phyloP scores from a whole-genome alignment of 116 monocot genomes.

The Cymodocea nodosa region DNA sequence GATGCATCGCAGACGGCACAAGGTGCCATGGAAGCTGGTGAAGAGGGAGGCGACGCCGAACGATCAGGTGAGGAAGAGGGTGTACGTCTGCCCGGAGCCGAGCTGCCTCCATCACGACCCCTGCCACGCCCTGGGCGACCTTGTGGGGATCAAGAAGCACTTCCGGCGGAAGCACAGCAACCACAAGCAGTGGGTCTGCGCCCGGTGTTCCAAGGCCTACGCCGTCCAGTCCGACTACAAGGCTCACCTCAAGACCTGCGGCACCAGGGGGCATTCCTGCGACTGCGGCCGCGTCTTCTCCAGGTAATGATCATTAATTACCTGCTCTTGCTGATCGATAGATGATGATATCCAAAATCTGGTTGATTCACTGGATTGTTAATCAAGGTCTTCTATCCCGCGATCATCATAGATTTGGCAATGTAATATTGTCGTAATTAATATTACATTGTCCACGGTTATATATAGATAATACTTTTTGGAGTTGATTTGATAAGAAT shows the following conservation, averaged over 20 bases:
- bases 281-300: constrained; percentile 89
- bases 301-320: constrained; percentile 22
- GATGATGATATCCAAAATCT: background rate
- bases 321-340: background rate
- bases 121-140: constrained; percentile 82
- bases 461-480: too few species aligned
- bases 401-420: too few species aligned
- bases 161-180: constrained; percentile 69
- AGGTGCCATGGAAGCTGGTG: constrained; percentile 81
- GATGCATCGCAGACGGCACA: constrained; percentile 89
- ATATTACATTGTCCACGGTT: too few species aligned
- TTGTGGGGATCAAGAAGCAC: constrained; percentile 98
- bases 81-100: constrained; percentile 90
- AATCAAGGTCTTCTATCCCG: too few species aligned
- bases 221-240: constrained; percentile 87
- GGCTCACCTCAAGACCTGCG: constrained; percentile 87
- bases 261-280: constrained; percentile 79
- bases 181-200: constrained; percentile 64
- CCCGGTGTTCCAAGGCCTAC: constrained; percentile 57
- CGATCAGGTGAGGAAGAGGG: constrained; percentile 33
- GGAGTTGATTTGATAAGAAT: too few species aligned
- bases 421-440: too few species aligned
- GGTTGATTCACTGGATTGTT: background rate
- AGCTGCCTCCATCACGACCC: constrained; percentile 90
- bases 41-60: constrained; percentile 30